These are phyloP conservation scores for Arctium lappa DNA, from an alignment of 129 eudicot species.

Conservation along the genomic window DNA sequence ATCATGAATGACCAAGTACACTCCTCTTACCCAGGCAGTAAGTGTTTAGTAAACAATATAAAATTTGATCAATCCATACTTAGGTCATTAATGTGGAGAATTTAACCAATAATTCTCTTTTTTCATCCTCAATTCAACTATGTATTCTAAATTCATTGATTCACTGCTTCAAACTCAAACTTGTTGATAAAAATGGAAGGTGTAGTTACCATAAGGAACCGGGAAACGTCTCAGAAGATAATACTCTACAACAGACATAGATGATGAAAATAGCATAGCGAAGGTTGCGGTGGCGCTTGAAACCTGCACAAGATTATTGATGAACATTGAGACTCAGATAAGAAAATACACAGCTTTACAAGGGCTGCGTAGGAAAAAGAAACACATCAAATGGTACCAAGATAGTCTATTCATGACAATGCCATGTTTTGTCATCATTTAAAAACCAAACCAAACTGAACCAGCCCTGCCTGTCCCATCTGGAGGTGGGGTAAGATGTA, in stretches of 20 bases:
- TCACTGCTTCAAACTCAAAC: not conserved
- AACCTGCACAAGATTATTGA: slow-evolving; percentile 44
- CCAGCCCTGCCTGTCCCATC: not conserved
- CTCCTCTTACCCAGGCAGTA: too few species aligned
- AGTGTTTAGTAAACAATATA: too few species aligned
- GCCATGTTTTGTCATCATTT: not conserved
- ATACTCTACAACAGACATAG: slow-evolving; percentile 96
- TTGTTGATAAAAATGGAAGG: not conserved
- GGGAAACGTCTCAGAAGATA: slow-evolving; percentile 94
- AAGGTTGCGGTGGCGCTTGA: slow-evolving; percentile 99
- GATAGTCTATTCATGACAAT: not conserved
- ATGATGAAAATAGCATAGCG: slow-evolving; percentile 95
- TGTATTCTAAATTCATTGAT: not conserved
- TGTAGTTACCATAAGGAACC: slow-evolving; percentile 71
- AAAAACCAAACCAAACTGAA: not conserved
- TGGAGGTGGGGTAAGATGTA: not conserved
- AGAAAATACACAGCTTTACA: not conserved
- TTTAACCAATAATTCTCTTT: not conserved
- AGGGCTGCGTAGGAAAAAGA: not conserved
- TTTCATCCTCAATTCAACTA: not conserved
- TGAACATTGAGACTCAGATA: not conserved
- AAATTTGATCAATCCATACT: not conserved
- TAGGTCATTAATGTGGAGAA: not conserved
- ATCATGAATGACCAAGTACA: too few species aligned
- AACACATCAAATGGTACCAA: not conserved